Evolutionary conservation across 2,329 filamentous ascomycete species (phyloP).

Genomic region (Raffaelea albimanens): DNA sequence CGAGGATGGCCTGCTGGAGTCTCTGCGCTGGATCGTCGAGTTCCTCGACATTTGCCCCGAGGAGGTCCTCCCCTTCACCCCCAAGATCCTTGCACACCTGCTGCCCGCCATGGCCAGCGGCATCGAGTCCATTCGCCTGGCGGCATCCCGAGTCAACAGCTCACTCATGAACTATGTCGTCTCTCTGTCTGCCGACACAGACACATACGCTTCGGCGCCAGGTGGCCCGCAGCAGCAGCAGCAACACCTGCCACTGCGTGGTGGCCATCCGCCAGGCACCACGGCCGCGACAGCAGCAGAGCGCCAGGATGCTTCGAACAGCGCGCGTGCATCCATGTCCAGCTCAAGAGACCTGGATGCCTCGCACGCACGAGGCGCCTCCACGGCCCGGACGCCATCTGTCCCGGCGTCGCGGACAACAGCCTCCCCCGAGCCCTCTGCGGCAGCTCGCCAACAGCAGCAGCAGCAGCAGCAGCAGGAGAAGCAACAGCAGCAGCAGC

Average conservation of each 20-base stretch:
- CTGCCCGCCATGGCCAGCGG: constrained; percentile 90
- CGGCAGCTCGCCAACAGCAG: background rate
- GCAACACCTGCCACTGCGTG: constrained; percentile 11
- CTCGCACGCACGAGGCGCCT: background rate
- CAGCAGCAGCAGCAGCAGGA: background rate
- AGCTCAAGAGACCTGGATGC: background rate
- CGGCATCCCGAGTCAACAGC: constrained; percentile 80
- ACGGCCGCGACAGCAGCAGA: constrained; percentile 25
- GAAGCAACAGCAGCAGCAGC: background rate
- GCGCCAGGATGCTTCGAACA: background rate
- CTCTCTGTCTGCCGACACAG: constrained; percentile 67
- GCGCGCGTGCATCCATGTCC: background rate
- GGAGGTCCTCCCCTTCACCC: constrained; percentile 90
- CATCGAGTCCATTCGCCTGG: constrained; percentile 79
- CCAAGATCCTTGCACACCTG: constrained; percentile 82
- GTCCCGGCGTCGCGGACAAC: background rate
- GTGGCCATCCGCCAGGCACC: constrained; percentile 21
- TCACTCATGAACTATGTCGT: constrained; percentile 92
- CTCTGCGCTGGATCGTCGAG: constrained; percentile 87
- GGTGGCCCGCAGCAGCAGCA: constrained; percentile 15
- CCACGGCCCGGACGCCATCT: background rate
- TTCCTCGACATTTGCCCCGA: constrained; percentile 97
- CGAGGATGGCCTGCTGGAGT: constrained; percentile 84
- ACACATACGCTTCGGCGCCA: constrained; percentile 21
- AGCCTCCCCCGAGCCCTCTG: background rate